Evolutionary conservation across 148 eudicot species (phyloP).

Genomic region (Persicaria tinctoria): DNA sequence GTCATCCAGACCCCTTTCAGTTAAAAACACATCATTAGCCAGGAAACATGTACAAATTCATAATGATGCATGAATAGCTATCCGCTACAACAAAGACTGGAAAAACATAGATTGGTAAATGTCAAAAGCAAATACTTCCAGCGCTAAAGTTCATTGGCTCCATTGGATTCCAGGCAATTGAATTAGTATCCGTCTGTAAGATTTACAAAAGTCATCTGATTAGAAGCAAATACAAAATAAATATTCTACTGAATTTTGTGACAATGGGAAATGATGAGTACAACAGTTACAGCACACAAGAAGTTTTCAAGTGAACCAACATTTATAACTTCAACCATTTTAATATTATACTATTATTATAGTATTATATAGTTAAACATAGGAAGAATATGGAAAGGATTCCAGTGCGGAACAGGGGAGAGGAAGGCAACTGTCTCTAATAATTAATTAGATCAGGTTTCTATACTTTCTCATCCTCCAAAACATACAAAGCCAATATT

Average conservation of each 20-base stretch:
- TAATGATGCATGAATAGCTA: neutral
- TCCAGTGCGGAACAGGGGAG: neutral
- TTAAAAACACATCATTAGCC: too few species aligned
- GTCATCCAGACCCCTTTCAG: too few species aligned
- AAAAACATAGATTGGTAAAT: slow-evolving; percentile 22
- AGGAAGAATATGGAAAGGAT: neutral
- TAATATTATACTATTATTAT: too few species aligned
- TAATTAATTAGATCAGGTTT: neutral
- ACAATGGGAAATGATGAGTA: neutral
- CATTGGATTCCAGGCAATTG: slow-evolving; percentile 93
- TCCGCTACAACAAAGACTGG: neutral
- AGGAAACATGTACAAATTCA: too few species aligned
- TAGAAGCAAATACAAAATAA: neutral
- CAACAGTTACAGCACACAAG: neutral
- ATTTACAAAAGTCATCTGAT: slow-evolving; percentile 9
- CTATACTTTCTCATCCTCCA: neutral
- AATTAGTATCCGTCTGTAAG: slow-evolving; percentile 78
- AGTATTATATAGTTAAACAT: too few species aligned
- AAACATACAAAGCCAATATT: too few species aligned
- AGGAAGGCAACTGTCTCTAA: neutral
- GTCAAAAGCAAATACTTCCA: slow-evolving; percentile 36
- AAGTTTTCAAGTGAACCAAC: neutral
- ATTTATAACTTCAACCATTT: neutral
- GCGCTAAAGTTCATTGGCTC: slow-evolving; percentile 97
- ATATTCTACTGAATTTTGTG: neutral